These are phyloP conservation scores for Tetrahymena borealis DNA, from an alignment of 73 alveolate species.

Conservation along the genomic window DNA sequence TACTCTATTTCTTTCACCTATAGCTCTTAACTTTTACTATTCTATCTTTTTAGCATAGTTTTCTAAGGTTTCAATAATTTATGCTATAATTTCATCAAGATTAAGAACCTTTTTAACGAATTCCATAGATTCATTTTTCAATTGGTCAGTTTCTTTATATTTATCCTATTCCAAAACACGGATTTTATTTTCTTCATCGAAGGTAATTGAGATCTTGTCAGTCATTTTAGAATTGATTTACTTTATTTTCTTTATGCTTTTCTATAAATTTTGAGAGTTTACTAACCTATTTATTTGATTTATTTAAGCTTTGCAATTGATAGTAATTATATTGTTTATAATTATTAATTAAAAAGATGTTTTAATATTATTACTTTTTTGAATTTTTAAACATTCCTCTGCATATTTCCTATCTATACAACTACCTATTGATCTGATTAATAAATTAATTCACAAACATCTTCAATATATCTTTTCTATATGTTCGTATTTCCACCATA, in stretches of 20 bases:
- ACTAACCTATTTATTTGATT: neutral
- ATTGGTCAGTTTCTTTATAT: slow-evolving; percentile 64
- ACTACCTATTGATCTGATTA: no score
- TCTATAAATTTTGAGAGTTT: neutral
- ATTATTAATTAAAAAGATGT: neutral
- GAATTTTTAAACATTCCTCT: neutral
- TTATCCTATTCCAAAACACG: slow-evolving; percentile 82
- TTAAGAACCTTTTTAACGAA: slow-evolving; percentile 59
- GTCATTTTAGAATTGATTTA: neutral
- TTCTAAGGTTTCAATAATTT: slow-evolving; percentile 68
- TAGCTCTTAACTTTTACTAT: slow-evolving; percentile 77
- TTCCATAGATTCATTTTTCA: slow-evolving; percentile 63
- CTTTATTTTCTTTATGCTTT: neutral
- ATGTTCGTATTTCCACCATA: no score
- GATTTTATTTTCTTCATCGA: slow-evolving; percentile 77
- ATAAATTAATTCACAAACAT: no score
- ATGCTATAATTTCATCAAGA: slow-evolving; percentile 65
- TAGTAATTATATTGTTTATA: neutral
- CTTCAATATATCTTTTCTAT: no score
- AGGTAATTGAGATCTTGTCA: slow-evolving; percentile 61
- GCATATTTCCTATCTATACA: no score
- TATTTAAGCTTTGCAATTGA: neutral
- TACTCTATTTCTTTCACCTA: slow-evolving; percentile 83
- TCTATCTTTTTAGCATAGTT: slow-evolving; percentile 79
- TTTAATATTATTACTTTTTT: neutral